Percentiles rank a stretch among this genome's conserved stretches.
Evolutionary conservation across 257 asterid genomes (phyloP).

Genomic region (Solanum chiquidenum): DNA sequence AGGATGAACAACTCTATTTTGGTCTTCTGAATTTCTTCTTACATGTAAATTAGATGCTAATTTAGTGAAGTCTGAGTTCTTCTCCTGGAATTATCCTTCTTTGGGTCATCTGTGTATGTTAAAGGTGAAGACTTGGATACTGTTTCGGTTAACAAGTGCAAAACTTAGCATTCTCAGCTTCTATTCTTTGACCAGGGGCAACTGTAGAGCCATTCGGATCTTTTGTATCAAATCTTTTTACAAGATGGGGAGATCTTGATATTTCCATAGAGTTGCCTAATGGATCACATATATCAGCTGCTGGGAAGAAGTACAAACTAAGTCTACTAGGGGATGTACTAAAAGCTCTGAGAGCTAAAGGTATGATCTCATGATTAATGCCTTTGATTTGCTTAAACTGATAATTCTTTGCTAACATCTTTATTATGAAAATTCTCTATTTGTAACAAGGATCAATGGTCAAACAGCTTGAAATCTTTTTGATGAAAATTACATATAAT

Average conservation of each 20-base stretch:
- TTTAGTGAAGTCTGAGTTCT: background rate
- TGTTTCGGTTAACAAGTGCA: background rate
- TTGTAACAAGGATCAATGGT: background rate
- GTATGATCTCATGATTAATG: constrained; percentile 21
- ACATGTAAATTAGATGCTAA: background rate
- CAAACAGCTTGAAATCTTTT: background rate
- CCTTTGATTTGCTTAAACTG: background rate
- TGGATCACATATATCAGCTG: constrained; percentile 49
- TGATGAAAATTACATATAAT: background rate
- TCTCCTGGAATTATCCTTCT: background rate
- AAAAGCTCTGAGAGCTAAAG: constrained; percentile 57
- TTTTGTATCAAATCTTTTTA: constrained; percentile 86
- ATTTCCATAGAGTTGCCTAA: constrained; percentile 68
- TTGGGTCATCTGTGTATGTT: background rate
- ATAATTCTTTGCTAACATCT: background rate
- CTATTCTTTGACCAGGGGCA: constrained; percentile 60
- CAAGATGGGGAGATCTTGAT: constrained; percentile 97
- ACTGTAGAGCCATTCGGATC: constrained; percentile 96
- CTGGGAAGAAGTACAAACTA: constrained; percentile 74
- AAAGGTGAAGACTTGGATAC: background rate
- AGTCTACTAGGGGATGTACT: constrained; percentile 44
- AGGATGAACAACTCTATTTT: background rate
- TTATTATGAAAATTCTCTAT: background rate
- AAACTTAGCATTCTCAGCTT: constrained; percentile 10
- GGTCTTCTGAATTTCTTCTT: background rate